A percentile compares a stretch with the other conserved stretches of the same genome.
phyloP scores from a whole-genome alignment of 2,329 filamentous ascomycete genomes.

The Phialocephala subalpina region DNA sequence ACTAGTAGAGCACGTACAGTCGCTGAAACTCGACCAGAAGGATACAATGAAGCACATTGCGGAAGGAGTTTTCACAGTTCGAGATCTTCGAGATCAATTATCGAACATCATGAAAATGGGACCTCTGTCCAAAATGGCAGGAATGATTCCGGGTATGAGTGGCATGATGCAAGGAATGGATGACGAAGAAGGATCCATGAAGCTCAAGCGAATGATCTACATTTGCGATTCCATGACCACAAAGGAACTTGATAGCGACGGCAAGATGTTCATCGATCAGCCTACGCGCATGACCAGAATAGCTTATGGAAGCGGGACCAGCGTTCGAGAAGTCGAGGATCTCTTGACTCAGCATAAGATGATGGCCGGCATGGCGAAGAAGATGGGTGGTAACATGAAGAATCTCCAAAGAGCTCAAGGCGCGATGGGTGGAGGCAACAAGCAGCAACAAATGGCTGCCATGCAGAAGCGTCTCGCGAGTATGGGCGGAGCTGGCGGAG shows the following conservation, averaged over 20 bases:
- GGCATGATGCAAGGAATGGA: slow-evolving; percentile 96
- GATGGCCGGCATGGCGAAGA: slow-evolving; percentile 99
- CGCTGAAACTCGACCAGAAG: slow-evolving; percentile 94
- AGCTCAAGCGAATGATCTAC: slow-evolving; percentile 98
- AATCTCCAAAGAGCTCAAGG: slow-evolving; percentile 95
- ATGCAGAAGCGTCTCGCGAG: slow-evolving; percentile 96
- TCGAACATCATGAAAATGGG: slow-evolving; percentile 99
- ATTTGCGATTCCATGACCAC: slow-evolving; percentile 98
- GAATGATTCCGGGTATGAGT: slow-evolving; percentile 96
- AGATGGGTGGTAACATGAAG: slow-evolving; percentile 97
- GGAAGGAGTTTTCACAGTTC: slow-evolving; percentile 94
- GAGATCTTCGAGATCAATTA: slow-evolving; percentile 93
- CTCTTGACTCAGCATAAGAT: slow-evolving; percentile 97
- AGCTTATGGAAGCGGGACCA: slow-evolving; percentile 88
- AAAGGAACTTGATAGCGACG: slow-evolving; percentile 94
- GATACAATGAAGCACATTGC: slow-evolving; percentile 99
- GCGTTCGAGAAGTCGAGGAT: slow-evolving; percentile 92
- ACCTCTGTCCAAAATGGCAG: slow-evolving; percentile 93
- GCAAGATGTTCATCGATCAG: slow-evolving; percentile 92
- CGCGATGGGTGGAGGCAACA: slow-evolving; percentile 89
- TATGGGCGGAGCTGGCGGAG: slow-evolving; percentile 80
- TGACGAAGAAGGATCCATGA: slow-evolving; percentile 92
- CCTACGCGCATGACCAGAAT: slow-evolving; percentile 93
- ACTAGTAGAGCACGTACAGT: slow-evolving; percentile 95
- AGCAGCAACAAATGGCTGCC: slow-evolving; percentile 90